These are phyloP conservation scores for Phialemonium atrogriseum DNA, from an alignment of 2,329 filamentous ascomycete genomes.

Conservation along the genomic window DNA sequence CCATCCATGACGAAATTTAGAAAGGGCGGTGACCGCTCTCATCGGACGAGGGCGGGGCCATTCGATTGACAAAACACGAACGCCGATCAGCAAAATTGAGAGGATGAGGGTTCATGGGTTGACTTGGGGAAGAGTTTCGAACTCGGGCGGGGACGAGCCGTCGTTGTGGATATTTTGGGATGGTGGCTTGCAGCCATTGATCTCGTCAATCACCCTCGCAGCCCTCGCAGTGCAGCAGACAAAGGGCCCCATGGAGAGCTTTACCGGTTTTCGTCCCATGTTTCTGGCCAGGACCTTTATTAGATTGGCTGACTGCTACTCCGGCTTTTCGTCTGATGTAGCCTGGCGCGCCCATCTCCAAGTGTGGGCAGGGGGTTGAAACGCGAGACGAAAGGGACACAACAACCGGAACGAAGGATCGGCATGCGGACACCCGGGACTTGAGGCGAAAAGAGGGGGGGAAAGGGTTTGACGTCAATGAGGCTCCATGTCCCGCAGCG, in stretches of 20 bases:
- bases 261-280: neutral
- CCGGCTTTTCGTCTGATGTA: neutral
- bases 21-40: too few relatives aligned
- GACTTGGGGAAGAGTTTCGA: slow-evolving; percentile 5
- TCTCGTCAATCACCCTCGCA: too few relatives aligned
- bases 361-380: slow-evolving; percentile 1
- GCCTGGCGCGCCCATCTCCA: too few relatives aligned
- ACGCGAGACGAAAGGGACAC: slow-evolving; percentile 7
- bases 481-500: slow-evolving; percentile 14
- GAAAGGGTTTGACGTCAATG: slow-evolving; percentile 14
- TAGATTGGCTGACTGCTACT: neutral
- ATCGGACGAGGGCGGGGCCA: too few relatives aligned
- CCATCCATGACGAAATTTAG: too few relatives aligned
- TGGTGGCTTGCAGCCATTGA: too few relatives aligned
- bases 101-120: slow-evolving; percentile 6
- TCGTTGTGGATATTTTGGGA: neutral
- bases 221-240: too few relatives aligned
- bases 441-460: neutral
- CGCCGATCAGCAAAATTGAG: slow-evolving; percentile 7
- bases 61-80: slow-evolving; percentile 1
- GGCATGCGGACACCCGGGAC: neutral
- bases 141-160: slow-evolving; percentile 1
- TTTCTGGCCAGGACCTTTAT: too few relatives aligned
- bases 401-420: slow-evolving; percentile 5
- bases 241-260: neutral